These are phyloP conservation scores for Sugiyamaella novakii DNA, from an alignment of 1,139 yeast species.

Conservation along the genomic window DNA sequence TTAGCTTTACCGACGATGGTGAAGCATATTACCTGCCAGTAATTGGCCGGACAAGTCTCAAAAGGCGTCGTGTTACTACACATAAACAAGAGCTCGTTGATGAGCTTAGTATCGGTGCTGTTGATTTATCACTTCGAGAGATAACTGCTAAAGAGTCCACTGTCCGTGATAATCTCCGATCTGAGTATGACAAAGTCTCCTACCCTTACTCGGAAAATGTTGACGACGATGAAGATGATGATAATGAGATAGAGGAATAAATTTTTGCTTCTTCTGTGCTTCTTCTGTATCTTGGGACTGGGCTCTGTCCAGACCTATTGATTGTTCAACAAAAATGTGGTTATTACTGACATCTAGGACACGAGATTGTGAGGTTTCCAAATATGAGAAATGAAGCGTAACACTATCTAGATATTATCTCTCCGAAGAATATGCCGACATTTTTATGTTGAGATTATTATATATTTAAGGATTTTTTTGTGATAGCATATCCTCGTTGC, in stretches of 20 bases:
- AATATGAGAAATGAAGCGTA: no score
- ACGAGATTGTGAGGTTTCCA: no score
- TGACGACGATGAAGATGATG: constrained; percentile 26
- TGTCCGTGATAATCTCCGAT: constrained; percentile 66
- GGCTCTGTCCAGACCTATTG: constrained; percentile 11
- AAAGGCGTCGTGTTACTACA: constrained; percentile 74
- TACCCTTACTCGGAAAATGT: constrained; percentile 32
- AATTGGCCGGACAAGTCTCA: constrained; percentile 74
- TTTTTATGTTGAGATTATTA: no score
- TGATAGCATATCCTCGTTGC: no score
- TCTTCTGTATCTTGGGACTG: not conserved
- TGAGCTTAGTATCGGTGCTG: constrained; percentile 49
- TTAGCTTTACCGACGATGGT: constrained; percentile 55
- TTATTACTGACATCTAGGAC: no score
- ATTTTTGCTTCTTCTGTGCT: not conserved
- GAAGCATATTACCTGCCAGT: constrained; percentile 80
- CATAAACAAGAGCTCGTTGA: constrained; percentile 53
- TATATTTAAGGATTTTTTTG: no score
- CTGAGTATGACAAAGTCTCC: constrained; percentile 69
- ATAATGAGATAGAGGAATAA: constrained; percentile 18
- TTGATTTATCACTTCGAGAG: constrained; percentile 67
- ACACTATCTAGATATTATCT: no score
- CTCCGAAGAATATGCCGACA: no score
- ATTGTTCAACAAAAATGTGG: no score
- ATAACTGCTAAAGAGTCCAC: constrained; percentile 71